phyloP scores from a whole-genome alignment of 1,139 yeast species.

The Candida tetrigidarum region DNA sequence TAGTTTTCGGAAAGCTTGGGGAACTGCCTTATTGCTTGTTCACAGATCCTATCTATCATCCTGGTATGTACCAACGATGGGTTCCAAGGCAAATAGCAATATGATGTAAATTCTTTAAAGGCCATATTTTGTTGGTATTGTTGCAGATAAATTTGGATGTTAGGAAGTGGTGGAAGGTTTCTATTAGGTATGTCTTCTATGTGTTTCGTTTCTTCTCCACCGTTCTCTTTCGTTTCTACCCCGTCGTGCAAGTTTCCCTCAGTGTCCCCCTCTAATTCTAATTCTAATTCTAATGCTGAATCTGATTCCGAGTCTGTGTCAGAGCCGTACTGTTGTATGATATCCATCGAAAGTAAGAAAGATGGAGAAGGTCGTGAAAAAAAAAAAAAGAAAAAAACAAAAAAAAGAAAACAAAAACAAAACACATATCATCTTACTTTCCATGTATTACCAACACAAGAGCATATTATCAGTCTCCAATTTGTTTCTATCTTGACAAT shows the following conservation, averaged over 20 bases:
- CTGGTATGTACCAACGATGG: slow-evolving; percentile 7
- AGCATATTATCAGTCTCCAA: no score
- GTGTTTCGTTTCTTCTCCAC: background rate
- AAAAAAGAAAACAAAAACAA: no score
- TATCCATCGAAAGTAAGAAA: slow-evolving; percentile 13
- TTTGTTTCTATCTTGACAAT: no score
- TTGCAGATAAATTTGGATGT: slow-evolving; percentile 17
- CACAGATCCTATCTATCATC: slow-evolving; percentile 10
- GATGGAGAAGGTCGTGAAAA: background rate
- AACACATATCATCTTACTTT: no score
- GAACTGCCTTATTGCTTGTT: background rate
- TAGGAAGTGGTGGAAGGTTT: slow-evolving; percentile 11
- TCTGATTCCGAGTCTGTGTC: slow-evolving; percentile 14
- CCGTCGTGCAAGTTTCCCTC: no score
- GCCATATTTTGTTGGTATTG: slow-evolving; percentile 13
- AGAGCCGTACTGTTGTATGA: slow-evolving; percentile 16
- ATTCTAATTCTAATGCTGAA: background rate
- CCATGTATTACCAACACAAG: no score
- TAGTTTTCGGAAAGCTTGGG: slow-evolving; percentile 14
- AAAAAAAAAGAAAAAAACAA: background rate
- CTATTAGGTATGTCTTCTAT: background rate
- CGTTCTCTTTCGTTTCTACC: background rate
- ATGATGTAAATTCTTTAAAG: slow-evolving; percentile 4
- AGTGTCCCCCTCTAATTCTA: background rate
- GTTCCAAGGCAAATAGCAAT: slow-evolving; percentile 16